Base-by-base conservation (phyloP, 345 rosid genomes). In the Lumnitzera racemosa region DNA sequence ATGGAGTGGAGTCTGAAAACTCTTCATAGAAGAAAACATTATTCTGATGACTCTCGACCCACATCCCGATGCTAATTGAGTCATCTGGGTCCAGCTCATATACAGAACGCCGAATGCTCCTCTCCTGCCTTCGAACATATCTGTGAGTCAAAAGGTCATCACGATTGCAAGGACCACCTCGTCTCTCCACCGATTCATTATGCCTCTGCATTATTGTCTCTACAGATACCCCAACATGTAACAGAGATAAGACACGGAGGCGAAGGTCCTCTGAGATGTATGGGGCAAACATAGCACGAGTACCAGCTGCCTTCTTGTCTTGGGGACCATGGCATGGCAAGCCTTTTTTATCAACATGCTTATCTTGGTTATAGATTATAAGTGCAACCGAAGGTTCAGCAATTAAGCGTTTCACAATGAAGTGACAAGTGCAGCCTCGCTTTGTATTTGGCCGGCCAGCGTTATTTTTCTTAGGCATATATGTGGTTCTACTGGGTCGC, bases 191-290 rank as follows among this genome's bases (percentile, higher is more conserved):
- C 4, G 90, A 78, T 75, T 94, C 97, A 74, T 71, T 86, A 76
- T 88, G 97, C 66, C 87, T 82, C 76, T 94, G 99, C 96, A 90
- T 92, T 67, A 92, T 87, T 55, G 95, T 87, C 74, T 92, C 99
- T 66, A 90, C 97, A 58, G 96, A 86, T 61, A 94, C 96, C 23
- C 99, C 99, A 53, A 84, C 97, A 73, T 90, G 60, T 36, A 90
- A 78, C 63, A 90, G 74, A 69, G 99, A 94, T n/a, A 73, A 61
- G 53, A 90, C 95, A 54, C 99, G 91, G 20, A 94, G 81, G 46
- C 95, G 89, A 55, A 94, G 96, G 66, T 94, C 97, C 79, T 90
- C 97, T 12, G 99, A 94, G 68, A 92, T 90, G 78, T 84, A 89
- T 15, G 99, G 99, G 14, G 99, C 99, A 80, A 81, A 94, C 97